Conservation (phyloP, 768 basidiomycete genomes). For the Termitomyces sp. region DNA sequence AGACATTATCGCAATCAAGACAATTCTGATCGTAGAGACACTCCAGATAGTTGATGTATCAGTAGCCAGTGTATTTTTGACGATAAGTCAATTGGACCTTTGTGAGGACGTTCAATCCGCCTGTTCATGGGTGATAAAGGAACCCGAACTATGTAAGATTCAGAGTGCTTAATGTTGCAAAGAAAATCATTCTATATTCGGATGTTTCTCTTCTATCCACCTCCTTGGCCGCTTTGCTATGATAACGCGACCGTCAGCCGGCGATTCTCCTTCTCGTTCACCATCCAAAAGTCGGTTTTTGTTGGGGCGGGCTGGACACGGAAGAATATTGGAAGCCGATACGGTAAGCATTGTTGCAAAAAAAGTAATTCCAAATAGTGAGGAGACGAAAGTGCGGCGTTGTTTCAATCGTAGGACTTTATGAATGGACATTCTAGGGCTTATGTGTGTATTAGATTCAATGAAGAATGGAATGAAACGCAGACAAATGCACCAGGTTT, state of each 20-base stretch:
- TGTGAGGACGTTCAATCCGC: neutral
- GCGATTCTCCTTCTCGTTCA: conserved; percentile 21
- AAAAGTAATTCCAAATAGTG: conserved; percentile 78
- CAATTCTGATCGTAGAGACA: conserved; percentile 19
- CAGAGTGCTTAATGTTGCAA: neutral
- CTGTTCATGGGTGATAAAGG: neutral
- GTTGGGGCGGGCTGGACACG: conserved; percentile 68
- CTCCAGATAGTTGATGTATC: conserved; percentile 19
- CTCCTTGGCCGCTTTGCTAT: conserved; percentile 59
- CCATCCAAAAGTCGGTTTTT: conserved; percentile 56
- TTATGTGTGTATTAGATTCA: conserved; percentile 8
- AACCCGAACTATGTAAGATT: neutral
- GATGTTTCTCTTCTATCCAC: conserved; percentile 77
- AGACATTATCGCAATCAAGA: conserved; percentile 43
- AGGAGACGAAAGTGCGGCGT: conserved; percentile 68
- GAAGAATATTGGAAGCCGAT: conserved; percentile 70
- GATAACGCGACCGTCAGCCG: conserved; percentile 33
- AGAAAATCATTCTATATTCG: conserved; percentile 20
- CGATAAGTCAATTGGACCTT: neutral
- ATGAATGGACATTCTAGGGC: conserved; percentile 49
- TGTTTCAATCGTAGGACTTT: conserved; percentile 57
- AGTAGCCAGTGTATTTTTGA: conserved; percentile 19
- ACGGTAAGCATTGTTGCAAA: conserved; percentile 75
- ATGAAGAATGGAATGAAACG: neutral
- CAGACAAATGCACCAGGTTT: conserved; percentile 13